Conservation (phyloP, 2,329 filamentous ascomycete genomes). For the Purpureocillium takamizusanense region DNA sequence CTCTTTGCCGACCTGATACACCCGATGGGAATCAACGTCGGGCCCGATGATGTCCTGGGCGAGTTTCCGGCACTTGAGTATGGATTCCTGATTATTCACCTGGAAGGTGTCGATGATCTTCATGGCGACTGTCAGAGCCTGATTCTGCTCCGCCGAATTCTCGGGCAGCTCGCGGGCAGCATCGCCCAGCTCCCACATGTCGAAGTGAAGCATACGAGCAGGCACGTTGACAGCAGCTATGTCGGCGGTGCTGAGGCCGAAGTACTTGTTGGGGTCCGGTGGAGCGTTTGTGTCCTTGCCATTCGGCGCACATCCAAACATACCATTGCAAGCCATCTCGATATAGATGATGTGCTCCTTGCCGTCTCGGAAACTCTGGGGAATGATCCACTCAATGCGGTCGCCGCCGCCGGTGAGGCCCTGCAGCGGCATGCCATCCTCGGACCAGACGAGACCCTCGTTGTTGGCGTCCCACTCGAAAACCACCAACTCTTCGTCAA, state of each 20-base stretch:
- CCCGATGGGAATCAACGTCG: conserved; percentile 70
- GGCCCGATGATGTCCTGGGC: conserved; percentile 75
- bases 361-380: conserved; percentile 71
- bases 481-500: conserved; percentile 74
- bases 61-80: conserved; percentile 72
- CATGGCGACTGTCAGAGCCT: conserved; percentile 75
- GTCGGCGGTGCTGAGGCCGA: conserved; percentile 64
- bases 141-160: conserved; percentile 82
- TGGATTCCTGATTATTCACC: conserved; percentile 66
- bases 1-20: conserved; percentile 69
- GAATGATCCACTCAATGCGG: conserved; percentile 83
- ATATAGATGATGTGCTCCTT: conserved; percentile 86
- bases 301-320: conserved; percentile 88
- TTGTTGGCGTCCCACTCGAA: conserved; percentile 94
- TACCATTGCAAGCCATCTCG: conserved; percentile 97
- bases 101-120: conserved; percentile 87
- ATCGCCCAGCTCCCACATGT: conserved; percentile 94
- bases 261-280: conserved; percentile 77
- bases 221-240: conserved; percentile 85
- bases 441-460: conserved; percentile 89
- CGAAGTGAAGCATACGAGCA: conserved; percentile 74
- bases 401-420: conserved; percentile 87
- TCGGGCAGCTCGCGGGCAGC: conserved; percentile 84
- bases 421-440: conserved; percentile 83
- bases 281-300: conserved; percentile 77